phyloP scores from a whole-genome alignment of 106 monocot species.

The Allium cepa region DNA sequence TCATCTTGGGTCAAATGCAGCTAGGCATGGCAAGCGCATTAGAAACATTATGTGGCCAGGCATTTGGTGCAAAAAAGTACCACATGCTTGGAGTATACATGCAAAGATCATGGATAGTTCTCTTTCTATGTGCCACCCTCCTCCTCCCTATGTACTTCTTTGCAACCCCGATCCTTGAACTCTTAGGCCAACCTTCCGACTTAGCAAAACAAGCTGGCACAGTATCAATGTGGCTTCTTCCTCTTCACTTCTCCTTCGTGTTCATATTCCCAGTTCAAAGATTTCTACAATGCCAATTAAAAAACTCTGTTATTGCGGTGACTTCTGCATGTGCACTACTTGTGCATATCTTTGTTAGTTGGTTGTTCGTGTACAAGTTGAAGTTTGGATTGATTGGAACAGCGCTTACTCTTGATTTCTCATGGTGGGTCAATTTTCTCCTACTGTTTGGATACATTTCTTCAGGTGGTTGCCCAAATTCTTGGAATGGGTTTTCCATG shows the following conservation, averaged over 20 bases:
- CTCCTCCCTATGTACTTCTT: conserved; percentile 44
- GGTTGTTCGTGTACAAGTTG: conserved; percentile 27
- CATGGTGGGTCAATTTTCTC: conserved; percentile 32
- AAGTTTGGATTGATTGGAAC: conserved; percentile 28
- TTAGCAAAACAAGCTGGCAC: conserved; percentile 26
- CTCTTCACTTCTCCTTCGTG: conserved; percentile 46
- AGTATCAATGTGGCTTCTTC: conserved; percentile 47
- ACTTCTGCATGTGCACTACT: conserved; percentile 17
- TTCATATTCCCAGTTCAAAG: conserved; percentile 45
- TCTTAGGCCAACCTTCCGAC: conserved; percentile 31
- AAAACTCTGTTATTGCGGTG: conserved; percentile 29
- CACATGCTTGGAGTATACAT: conserved; percentile 52
- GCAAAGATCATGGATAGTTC: conserved; percentile 53
- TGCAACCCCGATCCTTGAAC: conserved; percentile 26
- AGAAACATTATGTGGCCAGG: conserved; percentile 56
- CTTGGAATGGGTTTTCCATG: conserved; percentile 50
- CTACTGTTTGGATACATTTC: conserved; percentile 19
- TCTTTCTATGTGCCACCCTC: conserved; percentile 24
- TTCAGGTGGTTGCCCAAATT: conserved; percentile 26
- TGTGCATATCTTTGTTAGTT: conserved; percentile 31
- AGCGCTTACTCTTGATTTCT: conserved; percentile 33
- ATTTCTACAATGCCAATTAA: conserved; percentile 47
- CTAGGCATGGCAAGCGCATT: conserved; percentile 62
- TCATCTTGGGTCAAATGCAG: conserved; percentile 13
- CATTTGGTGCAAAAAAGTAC: conserved; percentile 44